Conservation (phyloP, 2,329 filamentous ascomycete species). For the Diaporthe citri region DNA sequence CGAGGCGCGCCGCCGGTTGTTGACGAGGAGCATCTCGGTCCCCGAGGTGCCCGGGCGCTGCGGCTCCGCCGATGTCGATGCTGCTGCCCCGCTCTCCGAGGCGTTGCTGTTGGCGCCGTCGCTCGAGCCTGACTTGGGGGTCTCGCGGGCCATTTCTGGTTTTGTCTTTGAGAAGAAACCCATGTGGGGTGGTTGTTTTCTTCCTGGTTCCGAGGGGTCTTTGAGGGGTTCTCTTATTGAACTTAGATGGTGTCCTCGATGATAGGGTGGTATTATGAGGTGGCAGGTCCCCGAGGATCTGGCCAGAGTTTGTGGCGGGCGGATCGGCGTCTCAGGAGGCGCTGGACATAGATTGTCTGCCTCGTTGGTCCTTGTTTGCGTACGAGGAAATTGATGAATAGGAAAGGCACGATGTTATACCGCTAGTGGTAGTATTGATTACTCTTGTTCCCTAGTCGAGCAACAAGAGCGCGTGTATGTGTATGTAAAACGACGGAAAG, state of each 20-base stretch:
- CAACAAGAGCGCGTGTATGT: neutral
- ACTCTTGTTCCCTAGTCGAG: neutral
- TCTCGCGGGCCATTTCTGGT: conserved; percentile 34
- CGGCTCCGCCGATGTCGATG: conserved; percentile 41
- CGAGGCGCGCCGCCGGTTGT: conserved; percentile 53
- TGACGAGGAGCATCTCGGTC: conserved; percentile 57
- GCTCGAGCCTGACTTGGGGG: conserved; percentile 16
- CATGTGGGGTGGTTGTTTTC: conserved; percentile 10
- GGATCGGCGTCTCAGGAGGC: conserved; percentile 7
- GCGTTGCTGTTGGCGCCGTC: neutral
- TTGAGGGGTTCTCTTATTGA: neutral
- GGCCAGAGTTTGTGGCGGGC: neutral
- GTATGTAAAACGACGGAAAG: neutral
- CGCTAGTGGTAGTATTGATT: neutral
- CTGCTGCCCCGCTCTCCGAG: neutral
- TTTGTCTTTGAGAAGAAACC: conserved; percentile 37
- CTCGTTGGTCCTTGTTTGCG: conserved; percentile 6
- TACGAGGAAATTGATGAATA: conserved; percentile 2
- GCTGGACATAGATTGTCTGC: neutral
- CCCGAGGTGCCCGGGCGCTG: conserved; percentile 58
- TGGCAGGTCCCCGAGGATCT: neutral
- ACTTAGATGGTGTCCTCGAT: neutral
- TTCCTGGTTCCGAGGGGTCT: neutral
- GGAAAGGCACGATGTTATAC: conserved; percentile 18
- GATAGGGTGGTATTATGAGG: neutral